Evolutionary conservation across 2,329 filamentous ascomycete genomes (phyloP).

Genomic region (Sporothrix dimorphospora): DNA sequence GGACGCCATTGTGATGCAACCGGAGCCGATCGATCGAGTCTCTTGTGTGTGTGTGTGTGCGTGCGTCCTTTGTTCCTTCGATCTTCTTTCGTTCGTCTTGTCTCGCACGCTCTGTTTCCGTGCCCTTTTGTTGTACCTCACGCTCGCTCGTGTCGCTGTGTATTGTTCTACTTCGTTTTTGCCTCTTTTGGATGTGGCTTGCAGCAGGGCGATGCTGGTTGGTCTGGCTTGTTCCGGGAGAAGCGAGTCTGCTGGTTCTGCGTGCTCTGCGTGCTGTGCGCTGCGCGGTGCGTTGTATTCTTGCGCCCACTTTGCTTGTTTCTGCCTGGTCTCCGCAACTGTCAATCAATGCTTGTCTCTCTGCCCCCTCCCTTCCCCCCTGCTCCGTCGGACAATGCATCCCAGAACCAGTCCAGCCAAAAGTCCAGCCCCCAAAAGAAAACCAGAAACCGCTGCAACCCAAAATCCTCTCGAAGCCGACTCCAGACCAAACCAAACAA

Average conservation of each 20-base stretch:
- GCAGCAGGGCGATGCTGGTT: constrained; percentile 1
- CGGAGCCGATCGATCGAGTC: constrained; percentile 8
- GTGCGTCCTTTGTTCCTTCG: background rate
- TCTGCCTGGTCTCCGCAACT: constrained; percentile 11
- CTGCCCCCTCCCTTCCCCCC: background rate
- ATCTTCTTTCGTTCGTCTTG: background rate
- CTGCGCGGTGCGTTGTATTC: background rate
- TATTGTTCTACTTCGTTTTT: constrained; percentile 6
- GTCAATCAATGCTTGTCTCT: constrained; percentile 23
- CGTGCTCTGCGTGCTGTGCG: background rate
- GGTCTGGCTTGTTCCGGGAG: constrained; percentile 5
- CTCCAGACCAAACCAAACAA: constrained; percentile 18
- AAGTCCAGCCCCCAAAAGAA: background rate
- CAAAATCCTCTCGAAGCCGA: constrained; percentile 5
- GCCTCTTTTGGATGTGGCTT: constrained; percentile 20
- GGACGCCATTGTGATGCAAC: constrained; percentile 54
- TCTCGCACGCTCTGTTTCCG: background rate
- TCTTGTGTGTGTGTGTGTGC: background rate
- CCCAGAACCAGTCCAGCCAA: constrained; percentile 1
- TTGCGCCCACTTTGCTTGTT: constrained; percentile 13
- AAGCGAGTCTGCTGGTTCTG: constrained; percentile 6
- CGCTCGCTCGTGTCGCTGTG: background rate
- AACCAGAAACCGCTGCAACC: constrained; percentile 10
- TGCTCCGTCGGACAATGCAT: constrained; percentile 17
- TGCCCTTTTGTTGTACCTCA: background rate